Evolutionary conservation across 2,329 filamentous ascomycete genomes (phyloP).

Genomic region (Shiraia sp.): DNA sequence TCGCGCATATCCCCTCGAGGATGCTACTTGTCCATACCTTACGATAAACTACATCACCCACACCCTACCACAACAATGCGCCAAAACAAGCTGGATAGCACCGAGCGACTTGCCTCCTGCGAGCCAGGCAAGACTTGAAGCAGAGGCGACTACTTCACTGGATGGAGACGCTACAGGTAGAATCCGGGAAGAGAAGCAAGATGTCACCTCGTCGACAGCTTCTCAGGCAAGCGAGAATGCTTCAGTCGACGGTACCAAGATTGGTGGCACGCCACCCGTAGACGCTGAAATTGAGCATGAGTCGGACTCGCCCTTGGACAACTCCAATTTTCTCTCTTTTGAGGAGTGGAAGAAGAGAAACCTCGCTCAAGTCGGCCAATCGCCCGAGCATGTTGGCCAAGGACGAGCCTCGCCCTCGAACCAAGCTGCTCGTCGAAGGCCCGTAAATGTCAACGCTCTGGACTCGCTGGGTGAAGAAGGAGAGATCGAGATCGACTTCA

Average conservation of each 20-base stretch:
- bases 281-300: conserved; percentile 58
- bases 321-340: conserved; percentile 89
- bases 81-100: conserved; percentile 62
- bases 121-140: conserved; percentile 14
- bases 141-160: conserved; percentile 12
- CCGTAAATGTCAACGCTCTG: conserved; percentile 66
- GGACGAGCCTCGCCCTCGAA: conserved; percentile 52
- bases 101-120: conserved; percentile 17
- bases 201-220: neutral
- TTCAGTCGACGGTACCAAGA: conserved; percentile 5
- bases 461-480: conserved; percentile 84
- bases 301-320: conserved; percentile 68
- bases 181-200: conserved; percentile 7
- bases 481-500: conserved; percentile 79
- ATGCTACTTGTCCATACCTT: conserved; percentile 55
- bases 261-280: conserved; percentile 15
- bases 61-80: conserved; percentile 74
- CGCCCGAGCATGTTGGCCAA: conserved; percentile 66
- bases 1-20: conserved; percentile 29
- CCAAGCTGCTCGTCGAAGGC: conserved; percentile 55
- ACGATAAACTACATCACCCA: conserved; percentile 85
- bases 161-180: conserved; percentile 11
- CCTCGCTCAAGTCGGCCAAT: conserved; percentile 82
- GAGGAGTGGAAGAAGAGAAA: conserved; percentile 98
- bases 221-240: conserved; percentile 11